Base-by-base conservation (phyloP, 495 filamentous ascomycete genomes). In the Neurospora sp. region DNA sequence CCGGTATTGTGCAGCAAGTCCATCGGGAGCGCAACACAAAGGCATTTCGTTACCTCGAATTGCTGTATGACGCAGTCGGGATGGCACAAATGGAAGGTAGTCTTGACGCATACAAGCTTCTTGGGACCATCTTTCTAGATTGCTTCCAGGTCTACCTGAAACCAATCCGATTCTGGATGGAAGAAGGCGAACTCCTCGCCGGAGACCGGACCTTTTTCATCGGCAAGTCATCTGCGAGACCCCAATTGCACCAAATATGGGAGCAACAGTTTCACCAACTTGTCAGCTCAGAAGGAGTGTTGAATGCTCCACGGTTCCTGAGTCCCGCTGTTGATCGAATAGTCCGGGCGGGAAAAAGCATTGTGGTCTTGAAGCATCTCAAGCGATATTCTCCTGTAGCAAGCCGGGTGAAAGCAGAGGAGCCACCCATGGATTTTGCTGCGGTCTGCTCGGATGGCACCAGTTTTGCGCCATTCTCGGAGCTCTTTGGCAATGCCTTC, bases 341-440 rank as follows among this genome's bases (percentile, higher is more conserved):
- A 35, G 93, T 97, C 73, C 93, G 89, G 0, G 90, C 92, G 5
- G 95, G 96, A 0, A 97, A 98, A 79, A 96, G 90, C 76, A 90
- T 94, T 74, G 89, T 96, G 2, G 92, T 98, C 70, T 81, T 97
- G 23, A 91, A 90, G 40, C 87, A 89, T 40, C 85, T 93, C 70
- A 86, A 83, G 38, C 82, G 82, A 39, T 86, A 85, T 54, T 35
- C 27, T 0, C 54, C 27, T 9, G 27, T 75, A 80, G 69, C 70
- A 75, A 39, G 72, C 70, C 27, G 71, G 72, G 31, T 66, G 54
- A 66, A 66, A 18, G 54, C 54, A 66, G 71, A 75, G 70, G 86
- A 86, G 73, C 79, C 83, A 14, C 82, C 75, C 14, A 78, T 93
- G 54, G 83, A 86, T 27, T 89, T 91, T 72, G 82, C 86, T 6